Evolutionary conservation across 2,329 filamentous ascomycete species (phyloP).

Genomic region (Aspergillus brunneoviolaceus): DNA sequence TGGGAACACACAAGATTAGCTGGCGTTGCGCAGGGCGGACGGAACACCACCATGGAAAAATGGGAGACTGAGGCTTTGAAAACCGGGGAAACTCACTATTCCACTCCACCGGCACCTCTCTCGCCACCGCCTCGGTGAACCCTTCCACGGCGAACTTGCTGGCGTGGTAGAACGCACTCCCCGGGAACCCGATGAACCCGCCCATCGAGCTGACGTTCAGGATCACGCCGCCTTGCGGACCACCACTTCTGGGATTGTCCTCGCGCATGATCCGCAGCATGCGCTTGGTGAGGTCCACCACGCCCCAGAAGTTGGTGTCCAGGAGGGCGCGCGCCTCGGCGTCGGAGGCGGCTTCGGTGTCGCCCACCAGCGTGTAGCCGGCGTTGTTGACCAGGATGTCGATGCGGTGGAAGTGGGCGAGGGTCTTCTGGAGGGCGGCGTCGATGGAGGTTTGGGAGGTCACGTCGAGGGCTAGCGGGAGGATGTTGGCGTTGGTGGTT

Average conservation of each 20-base stretch:
- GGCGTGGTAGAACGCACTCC: slow-evolving; percentile 25
- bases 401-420: slow-evolving; percentile 32
- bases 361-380: slow-evolving; percentile 21
- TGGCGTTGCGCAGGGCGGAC: no score
- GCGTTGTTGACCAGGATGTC: slow-evolving; percentile 26
- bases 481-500: slow-evolving; percentile 38
- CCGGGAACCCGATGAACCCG: slow-evolving; percentile 20
- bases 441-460: slow-evolving; percentile 42
- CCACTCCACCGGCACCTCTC: slow-evolving; percentile 22
- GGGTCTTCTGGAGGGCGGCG: slow-evolving; percentile 34
- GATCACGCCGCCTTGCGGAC: slow-evolving; percentile 17
- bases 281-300: slow-evolving; percentile 1
- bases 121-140: slow-evolving; percentile 22
- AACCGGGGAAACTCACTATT: slow-evolving; percentile 35
- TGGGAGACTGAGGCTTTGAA: no score
- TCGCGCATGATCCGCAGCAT: slow-evolving; percentile 7
- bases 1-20: background rate
- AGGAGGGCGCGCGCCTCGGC: slow-evolving; percentile 15
- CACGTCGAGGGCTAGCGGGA: slow-evolving; percentile 52
- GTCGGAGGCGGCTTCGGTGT: slow-evolving; percentile 20
- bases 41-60: no score
- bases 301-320: slow-evolving; percentile 21
- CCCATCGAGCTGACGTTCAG: slow-evolving; percentile 23
- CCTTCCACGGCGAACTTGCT: slow-evolving; percentile 26
- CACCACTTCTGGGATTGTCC: slow-evolving; percentile 31